These are phyloP conservation scores for Hypomyces perniciosus DNA, from an alignment of 2,329 filamentous ascomycete genomes.

Conservation along the genomic window DNA sequence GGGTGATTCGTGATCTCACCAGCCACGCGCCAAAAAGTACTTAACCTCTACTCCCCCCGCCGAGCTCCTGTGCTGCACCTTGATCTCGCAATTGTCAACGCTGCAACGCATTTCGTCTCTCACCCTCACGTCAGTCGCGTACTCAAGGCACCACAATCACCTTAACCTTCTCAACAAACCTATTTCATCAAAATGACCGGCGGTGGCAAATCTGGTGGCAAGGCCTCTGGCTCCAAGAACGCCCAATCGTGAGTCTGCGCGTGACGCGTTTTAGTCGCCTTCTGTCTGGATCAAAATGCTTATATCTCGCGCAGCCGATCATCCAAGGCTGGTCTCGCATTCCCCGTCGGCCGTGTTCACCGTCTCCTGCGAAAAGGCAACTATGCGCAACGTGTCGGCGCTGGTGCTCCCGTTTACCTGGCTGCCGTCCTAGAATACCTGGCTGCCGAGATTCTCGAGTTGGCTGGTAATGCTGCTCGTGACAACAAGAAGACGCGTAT, in stretches of 20 bases:
- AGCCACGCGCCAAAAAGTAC: constrained; percentile 48
- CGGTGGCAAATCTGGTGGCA: constrained; percentile 99
- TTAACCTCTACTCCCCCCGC: constrained; percentile 47
- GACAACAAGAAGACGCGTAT: constrained; percentile 99
- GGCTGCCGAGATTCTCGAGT: constrained; percentile 95
- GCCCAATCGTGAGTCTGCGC: constrained; percentile 82
- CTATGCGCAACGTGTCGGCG: constrained; percentile 99
- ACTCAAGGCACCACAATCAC: neutral
- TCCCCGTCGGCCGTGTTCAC: constrained; percentile 98
- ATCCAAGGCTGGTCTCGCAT: constrained; percentile 97
- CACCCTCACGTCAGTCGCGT: constrained; percentile 16
- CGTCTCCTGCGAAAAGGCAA: constrained; percentile 98
- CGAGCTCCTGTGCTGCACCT: constrained; percentile 29
- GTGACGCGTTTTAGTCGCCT: neutral
- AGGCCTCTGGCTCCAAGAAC: constrained; percentile 98
- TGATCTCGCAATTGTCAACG: constrained; percentile 32
- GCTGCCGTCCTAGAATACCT: constrained; percentile 98
- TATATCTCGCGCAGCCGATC: constrained; percentile 62
- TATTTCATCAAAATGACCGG: constrained; percentile 28
- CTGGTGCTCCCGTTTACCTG: constrained; percentile 94
- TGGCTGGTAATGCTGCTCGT: constrained; percentile 96
- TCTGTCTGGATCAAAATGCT: neutral
- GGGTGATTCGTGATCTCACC: constrained; percentile 47
- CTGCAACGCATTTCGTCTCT: constrained; percentile 29
- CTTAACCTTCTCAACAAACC: constrained; percentile 8